Base-by-base conservation (phyloP, 2,329 filamentous ascomycete genomes). In the Helotiales sp. region DNA sequence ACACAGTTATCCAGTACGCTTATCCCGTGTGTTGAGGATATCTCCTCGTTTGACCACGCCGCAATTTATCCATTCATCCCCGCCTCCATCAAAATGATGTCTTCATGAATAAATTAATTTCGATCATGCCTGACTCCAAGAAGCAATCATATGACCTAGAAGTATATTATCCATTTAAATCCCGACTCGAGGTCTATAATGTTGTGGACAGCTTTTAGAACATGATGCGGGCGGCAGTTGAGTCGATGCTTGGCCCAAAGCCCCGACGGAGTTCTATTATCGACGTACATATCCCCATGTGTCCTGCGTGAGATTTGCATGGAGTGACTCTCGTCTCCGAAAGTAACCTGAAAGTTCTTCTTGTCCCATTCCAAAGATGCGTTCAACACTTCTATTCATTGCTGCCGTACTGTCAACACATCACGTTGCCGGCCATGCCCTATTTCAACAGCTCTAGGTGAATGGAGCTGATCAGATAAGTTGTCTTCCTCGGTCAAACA, bases 341-440 rank as follows among this genome's bases (percentile, higher is more conserved):
- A n/a, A n/a, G n/a, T n/a, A n/a, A n/a, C n/a, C n/a, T n/a, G n/a
- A n/a, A 19, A 5, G 17, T 42, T 27, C 33, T 29, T 6, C 33
- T 40, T 27, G 17, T 29, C 6, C 10, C 29, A 34, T 52, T 15
- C 24, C 27, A 15, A 42, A 46, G 17, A 60, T 62, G 60, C 57
- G 49, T 40, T 60, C 57, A 9, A 33, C 57, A 17, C n/a, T 63
- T 36, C 46, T 52, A 7, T 40, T 51, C 12, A n/a, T 13, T 49
- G 44, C 55, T 40, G 44, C 50, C 1, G 55, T 40, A 38, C 48
- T 63, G 25, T 52, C 55, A 25, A 49, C 55, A 3, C 55, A 54
- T 24, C 46, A 61, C 22, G 77, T 72, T n/a, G 67, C 74, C 47
- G 74, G 72, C 54, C 80, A 83, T 61, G 78, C 80, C 33, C 77